A percentile compares a stretch with the other conserved stretches of the same genome.
phyloP scores from a whole-genome alignment of 331 rosid genomes.

The Acacia concinna region DNA sequence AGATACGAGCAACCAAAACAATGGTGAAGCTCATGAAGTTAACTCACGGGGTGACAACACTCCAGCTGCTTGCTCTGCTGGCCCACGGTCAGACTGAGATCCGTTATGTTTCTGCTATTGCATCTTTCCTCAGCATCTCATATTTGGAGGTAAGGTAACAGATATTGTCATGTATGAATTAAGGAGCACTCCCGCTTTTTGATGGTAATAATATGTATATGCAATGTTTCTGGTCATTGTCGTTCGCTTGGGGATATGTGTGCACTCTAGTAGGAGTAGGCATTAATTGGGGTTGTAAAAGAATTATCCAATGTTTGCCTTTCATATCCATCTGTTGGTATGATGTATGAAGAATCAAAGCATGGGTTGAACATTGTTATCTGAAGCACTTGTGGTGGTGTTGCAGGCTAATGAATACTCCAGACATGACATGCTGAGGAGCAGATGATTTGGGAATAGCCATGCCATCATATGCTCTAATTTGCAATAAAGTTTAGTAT shows the following conservation, averaged over 20 bases:
- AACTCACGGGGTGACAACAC: slow-evolving; percentile 36
- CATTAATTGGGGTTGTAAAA: background rate
- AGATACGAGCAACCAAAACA: slow-evolving; percentile 42
- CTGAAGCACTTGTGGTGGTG: background rate
- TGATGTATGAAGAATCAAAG: background rate
- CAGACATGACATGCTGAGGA: slow-evolving; percentile 66
- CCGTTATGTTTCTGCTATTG: slow-evolving; percentile 38
- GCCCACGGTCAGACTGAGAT: slow-evolving; percentile 48
- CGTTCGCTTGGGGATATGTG: background rate
- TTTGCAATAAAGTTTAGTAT: slow-evolving; percentile 43
- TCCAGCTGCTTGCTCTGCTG: slow-evolving; percentile 50
- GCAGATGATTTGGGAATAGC: slow-evolving; percentile 48
- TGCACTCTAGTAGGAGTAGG: background rate
- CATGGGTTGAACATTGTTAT: background rate
- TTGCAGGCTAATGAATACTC: slow-evolving; percentile 42
- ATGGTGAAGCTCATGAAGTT: slow-evolving; percentile 41
- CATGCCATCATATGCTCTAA: slow-evolving; percentile 31
- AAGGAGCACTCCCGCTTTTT: background rate
- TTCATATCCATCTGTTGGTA: slow-evolving; percentile 1
- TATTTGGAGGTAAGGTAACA: slow-evolving; percentile 58
- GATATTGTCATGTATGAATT: background rate
- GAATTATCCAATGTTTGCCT: background rate
- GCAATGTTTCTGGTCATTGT: background rate
- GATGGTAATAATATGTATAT: background rate
- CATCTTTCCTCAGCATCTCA: slow-evolving; percentile 68